phyloP scores from a whole-genome alignment of 352 stramenopile genomes.

The Elongisporangium anandrum region DNA sequence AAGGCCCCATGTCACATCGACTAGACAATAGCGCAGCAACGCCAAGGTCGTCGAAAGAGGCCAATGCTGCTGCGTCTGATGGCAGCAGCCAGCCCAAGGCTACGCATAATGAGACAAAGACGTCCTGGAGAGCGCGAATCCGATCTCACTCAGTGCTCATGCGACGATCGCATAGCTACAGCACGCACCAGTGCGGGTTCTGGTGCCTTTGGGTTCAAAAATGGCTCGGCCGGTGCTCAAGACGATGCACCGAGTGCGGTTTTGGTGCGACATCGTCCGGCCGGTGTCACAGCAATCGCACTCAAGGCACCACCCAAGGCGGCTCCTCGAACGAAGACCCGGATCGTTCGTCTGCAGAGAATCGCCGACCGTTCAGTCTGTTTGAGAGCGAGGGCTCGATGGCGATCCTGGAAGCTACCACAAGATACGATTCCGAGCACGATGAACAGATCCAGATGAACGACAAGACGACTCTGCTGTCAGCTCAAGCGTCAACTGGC shows the following conservation, averaged over 20 bases:
- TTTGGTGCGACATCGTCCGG: neutral
- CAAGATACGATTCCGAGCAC: neutral
- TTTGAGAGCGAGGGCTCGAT: neutral
- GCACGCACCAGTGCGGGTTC: neutral
- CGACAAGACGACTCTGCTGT: neutral
- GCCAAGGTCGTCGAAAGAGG: neutral
- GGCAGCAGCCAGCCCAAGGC: neutral
- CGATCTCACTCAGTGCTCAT: neutral
- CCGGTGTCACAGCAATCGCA: neutral
- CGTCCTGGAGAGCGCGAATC: neutral
- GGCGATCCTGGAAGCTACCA: neutral
- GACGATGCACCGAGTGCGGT: neutral
- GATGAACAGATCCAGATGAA: neutral
- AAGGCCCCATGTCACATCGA: neutral
- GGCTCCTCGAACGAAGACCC: neutral
- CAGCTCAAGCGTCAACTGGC: neutral
- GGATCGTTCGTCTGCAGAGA: neutral
- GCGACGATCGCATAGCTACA: neutral
- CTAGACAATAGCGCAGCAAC: neutral
- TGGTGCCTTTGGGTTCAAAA: neutral
- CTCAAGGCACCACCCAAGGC: neutral
- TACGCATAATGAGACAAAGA: neutral
- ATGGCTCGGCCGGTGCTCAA: neutral
- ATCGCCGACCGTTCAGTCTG: neutral
- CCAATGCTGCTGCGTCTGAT: neutral